Conservation (phyloP, 169 alveolate species). For the Plasmodium reichenowi region DNA sequence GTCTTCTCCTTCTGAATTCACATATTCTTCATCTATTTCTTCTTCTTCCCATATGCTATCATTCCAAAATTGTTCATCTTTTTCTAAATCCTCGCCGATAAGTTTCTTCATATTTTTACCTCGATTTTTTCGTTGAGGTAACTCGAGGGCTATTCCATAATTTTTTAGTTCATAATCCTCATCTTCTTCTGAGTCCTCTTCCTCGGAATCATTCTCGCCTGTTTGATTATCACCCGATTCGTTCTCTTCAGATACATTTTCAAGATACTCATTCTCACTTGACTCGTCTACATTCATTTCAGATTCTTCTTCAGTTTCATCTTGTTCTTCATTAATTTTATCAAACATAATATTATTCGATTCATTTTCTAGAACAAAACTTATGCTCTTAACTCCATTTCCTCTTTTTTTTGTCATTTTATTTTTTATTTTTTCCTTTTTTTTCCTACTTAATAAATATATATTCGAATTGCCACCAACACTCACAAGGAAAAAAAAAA, state of each 20-base stretch:
- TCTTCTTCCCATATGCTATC: constrained; percentile 91
- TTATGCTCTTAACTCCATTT: constrained; percentile 7
- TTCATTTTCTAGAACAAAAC: not conserved
- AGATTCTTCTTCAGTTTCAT: constrained; percentile 26
- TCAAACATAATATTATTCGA: constrained; percentile 11
- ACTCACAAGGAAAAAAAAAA: no score
- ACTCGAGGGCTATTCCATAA: constrained; percentile 89
- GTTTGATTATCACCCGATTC: constrained; percentile 7
- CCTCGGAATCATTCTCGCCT: constrained; percentile 59
- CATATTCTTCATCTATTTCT: constrained; percentile 89
- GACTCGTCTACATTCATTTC: constrained; percentile 10
- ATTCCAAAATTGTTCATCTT: constrained; percentile 89
- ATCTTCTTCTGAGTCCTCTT: constrained; percentile 78
- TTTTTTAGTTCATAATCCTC: constrained; percentile 72
- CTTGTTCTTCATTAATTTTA: constrained; percentile 16
- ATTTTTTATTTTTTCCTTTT: not conserved
- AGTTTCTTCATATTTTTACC: constrained; percentile 86
- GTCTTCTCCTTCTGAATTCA: constrained; percentile 90
- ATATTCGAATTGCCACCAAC: not conserved
- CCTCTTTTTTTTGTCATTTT: constrained; percentile 1
- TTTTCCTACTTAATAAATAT: not conserved
- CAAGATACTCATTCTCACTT: constrained; percentile 10
- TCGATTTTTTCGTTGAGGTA: constrained; percentile 87
- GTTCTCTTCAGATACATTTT: constrained; percentile 9
- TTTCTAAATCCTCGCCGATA: constrained; percentile 88